Evolutionary conservation across 164 flowering plant genomes (phyloP).

Genomic region (Kalanchoe fedtschenkoi): DNA sequence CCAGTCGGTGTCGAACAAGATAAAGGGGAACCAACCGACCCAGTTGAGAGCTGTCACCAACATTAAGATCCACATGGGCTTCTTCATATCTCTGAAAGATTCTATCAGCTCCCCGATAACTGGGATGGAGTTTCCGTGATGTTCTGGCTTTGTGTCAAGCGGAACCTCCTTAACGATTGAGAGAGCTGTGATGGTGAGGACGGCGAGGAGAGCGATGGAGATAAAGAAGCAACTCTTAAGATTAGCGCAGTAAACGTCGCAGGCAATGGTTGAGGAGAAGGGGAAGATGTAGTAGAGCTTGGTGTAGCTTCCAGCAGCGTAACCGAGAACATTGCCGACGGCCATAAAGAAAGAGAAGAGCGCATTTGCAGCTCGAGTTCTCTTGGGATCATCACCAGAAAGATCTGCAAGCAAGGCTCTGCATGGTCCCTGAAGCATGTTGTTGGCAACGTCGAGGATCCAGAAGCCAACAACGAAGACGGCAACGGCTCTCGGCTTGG

Average conservation of each 20-base stretch:
- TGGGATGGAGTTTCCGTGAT: constrained; percentile 9
- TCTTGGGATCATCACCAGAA: constrained; percentile 20
- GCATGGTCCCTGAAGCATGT: constrained; percentile 59
- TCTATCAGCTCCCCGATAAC: constrained; percentile 28
- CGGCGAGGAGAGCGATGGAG: constrained; percentile 33
- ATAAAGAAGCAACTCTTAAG: constrained; percentile 60
- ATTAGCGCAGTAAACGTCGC: constrained; percentile 69
- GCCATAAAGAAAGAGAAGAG: constrained; percentile 73
- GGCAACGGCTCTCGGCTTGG: constrained; percentile 35
- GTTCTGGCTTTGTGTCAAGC: neutral
- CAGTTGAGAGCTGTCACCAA: constrained; percentile 65
- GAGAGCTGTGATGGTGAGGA: constrained; percentile 32
- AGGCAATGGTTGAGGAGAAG: constrained; percentile 49
- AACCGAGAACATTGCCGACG: constrained; percentile 71
- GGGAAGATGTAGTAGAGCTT: constrained; percentile 43
- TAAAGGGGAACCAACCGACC: constrained; percentile 81
- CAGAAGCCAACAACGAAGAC: constrained; percentile 65
- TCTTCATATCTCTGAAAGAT: constrained; percentile 31
- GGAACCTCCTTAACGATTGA: constrained; percentile 21
- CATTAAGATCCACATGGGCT: constrained; percentile 52
- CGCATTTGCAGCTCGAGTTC: constrained; percentile 35
- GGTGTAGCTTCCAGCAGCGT: constrained; percentile 51
- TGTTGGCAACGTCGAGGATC: constrained; percentile 72
- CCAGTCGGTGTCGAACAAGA: constrained; percentile 74
- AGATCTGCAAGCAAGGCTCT: constrained; percentile 60